These are phyloP conservation scores for Trichoderma sp. DNA, from an alignment of 2,329 filamentous ascomycete genomes.

Conservation along the genomic window DNA sequence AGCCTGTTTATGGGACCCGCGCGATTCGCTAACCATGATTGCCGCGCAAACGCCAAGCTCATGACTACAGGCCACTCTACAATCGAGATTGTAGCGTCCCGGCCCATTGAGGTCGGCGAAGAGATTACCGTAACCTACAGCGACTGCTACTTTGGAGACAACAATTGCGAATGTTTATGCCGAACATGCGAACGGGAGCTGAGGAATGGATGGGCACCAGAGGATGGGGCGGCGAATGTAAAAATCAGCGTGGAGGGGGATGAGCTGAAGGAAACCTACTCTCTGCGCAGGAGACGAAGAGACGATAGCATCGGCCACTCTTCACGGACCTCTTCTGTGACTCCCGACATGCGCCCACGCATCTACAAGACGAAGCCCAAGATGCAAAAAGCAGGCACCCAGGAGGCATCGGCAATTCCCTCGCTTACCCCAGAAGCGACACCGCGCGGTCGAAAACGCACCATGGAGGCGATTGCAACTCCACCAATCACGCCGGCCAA, in stretches of 20 bases:
- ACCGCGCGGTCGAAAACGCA: slow-evolving; percentile 42
- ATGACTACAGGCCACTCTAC: slow-evolving; percentile 81
- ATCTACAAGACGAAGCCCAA: slow-evolving; percentile 46
- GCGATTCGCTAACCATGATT: slow-evolving; percentile 96
- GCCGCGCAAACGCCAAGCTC: slow-evolving; percentile 84
- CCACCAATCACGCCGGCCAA: slow-evolving; percentile 60
- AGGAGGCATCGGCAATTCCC: slow-evolving; percentile 38
- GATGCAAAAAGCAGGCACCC: slow-evolving; percentile 37
- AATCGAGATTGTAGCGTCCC: slow-evolving; percentile 85
- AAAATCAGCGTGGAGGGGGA: slow-evolving; percentile 58
- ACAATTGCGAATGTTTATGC: slow-evolving; percentile 95
- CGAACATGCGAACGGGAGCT: slow-evolving; percentile 75
- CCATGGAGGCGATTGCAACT: slow-evolving; percentile 49
- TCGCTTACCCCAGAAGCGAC: slow-evolving; percentile 35
- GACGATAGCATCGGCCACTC: slow-evolving; percentile 52
- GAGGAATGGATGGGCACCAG: slow-evolving; percentile 79
- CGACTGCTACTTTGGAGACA: slow-evolving; percentile 91
- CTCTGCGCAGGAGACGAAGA: slow-evolving; percentile 55
- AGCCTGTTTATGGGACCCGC: slow-evolving; percentile 94
- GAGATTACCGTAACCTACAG: slow-evolving; percentile 97
- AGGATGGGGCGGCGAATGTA: slow-evolving; percentile 48
- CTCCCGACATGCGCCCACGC: slow-evolving; percentile 56
- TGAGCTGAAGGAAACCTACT: slow-evolving; percentile 50
- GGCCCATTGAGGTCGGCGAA: slow-evolving; percentile 81
- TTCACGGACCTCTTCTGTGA: slow-evolving; percentile 60